Base-by-base conservation (phyloP, 2,329 filamentous ascomycete species). In the Fonsecaea multimorphosa region DNA sequence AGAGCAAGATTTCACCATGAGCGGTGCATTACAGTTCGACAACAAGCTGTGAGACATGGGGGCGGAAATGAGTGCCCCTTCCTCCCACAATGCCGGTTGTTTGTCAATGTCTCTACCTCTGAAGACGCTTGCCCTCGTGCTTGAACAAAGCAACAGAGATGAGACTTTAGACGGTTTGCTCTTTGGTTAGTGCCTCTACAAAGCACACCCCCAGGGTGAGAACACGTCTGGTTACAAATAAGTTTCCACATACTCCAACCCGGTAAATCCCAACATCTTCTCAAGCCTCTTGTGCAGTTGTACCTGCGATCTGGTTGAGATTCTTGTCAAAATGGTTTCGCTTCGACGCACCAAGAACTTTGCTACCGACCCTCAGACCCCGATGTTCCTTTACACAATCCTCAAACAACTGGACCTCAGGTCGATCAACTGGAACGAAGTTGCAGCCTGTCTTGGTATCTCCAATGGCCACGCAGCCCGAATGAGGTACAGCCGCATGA, bases 401-500 rank as follows among this genome's bases (percentile, higher is more conserved):
- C 75, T 86, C 69, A 85, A 83, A 68, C 84, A 86, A 70, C 76
- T 85, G 57, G 83, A 84, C 68, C 73, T 86, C 34, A 84, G 83
- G 74, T 78, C 79, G 54, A 79, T 86, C 67, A 81, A 86, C 69
- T 86, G 84, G 84, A 80, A 79, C 55, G 72, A 77, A 44, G 82
- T 86, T 16, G 84, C 84, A 14, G 74, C 74, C 2, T 75, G 83
- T 54, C 74, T 83, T 12, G 80, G 81, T 52, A 84, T 86, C 61
- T 83, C 82, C 38, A 86, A 86, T 60, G 84, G 83, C 40, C 84
- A 86, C 70, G 84, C 84, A 2, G 84, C 84, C 14, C 81, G 84
- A 44, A 86, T 86, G 84, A 80, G 84, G 31, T 86, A 81, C 72
- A 83, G 81, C 24, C 81, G 84, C 38, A 85, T 85, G 74, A 81